A percentile compares a stretch with the other conserved stretches of the same genome.
Evolutionary conservation across 208 protist species (phyloP).

Genomic region (Trypanosoma melophagium): DNA sequence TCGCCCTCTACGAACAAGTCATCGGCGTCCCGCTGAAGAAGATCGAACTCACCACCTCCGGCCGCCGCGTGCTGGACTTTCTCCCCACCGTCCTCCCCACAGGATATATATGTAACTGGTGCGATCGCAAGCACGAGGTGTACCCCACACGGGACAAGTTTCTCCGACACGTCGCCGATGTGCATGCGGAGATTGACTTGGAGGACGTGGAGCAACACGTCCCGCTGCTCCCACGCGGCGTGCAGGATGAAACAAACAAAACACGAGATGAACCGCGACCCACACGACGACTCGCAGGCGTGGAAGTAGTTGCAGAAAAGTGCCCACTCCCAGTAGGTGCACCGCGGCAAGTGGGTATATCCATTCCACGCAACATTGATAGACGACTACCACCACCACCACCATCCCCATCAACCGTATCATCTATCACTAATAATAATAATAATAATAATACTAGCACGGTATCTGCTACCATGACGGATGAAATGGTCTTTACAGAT

Average conservation of each 20-base stretch:
- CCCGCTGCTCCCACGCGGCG: slow-evolving; percentile 26
- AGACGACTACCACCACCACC: not conserved
- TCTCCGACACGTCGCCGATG: slow-evolving; percentile 70
- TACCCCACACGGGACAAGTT: slow-evolving; percentile 78
- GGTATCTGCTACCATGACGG: no score
- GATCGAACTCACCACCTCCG: slow-evolving; percentile 24
- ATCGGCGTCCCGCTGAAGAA: slow-evolving; percentile 57
- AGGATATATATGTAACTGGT: slow-evolving; percentile 90
- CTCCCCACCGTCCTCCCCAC: slow-evolving; percentile 59
- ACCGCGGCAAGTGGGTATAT: slow-evolving; percentile 23
- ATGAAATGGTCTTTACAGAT: slow-evolving; percentile 31
- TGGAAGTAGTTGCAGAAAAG: slow-evolving; percentile 32
- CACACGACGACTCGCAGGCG: slow-evolving; percentile 35
- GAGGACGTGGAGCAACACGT: slow-evolving; percentile 68
- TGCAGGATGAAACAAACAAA: slow-evolving; percentile 1
- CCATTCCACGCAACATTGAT: slow-evolving; percentile 33
- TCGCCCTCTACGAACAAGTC: slow-evolving; percentile 59
- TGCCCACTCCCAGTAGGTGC: not conserved
- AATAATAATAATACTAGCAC: no score
- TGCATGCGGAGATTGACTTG: slow-evolving; percentile 70
- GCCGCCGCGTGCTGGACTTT: slow-evolving; percentile 25
- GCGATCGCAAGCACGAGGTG: slow-evolving; percentile 32
- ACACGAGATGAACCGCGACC: slow-evolving; percentile 8
- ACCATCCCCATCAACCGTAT: not conserved
- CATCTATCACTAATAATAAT: no score